phyloP scores from a whole-genome alignment of 2,329 filamentous ascomycete species.

The Acrodontium crateriforme region DNA sequence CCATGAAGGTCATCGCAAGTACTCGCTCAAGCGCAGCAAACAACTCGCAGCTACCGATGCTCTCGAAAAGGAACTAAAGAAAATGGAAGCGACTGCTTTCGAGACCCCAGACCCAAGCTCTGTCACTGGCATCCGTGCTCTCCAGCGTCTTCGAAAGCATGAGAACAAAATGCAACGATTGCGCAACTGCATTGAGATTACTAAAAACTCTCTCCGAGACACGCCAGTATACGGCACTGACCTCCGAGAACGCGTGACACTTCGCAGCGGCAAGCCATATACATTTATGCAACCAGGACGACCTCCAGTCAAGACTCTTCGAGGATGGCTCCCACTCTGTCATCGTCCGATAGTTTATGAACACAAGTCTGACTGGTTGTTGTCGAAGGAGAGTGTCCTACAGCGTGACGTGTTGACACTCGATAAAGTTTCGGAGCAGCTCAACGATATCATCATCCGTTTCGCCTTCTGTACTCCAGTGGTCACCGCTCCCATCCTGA shows the following conservation, averaged over 20 bases:
- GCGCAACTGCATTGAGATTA: constrained; percentile 15
- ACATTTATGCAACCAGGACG: constrained; percentile 6
- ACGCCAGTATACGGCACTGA: constrained; percentile 19
- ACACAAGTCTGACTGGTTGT: constrained; percentile 14
- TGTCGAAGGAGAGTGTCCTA: constrained; percentile 9
- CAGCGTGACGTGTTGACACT: constrained; percentile 42
- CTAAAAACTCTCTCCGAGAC: constrained; percentile 8
- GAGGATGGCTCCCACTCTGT: constrained; percentile 11
- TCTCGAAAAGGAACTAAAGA: constrained; percentile 10
- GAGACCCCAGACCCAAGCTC: constrained; percentile 12
- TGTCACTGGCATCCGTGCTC: constrained; percentile 12
- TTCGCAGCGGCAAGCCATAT: constrained; percentile 10
- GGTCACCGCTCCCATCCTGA: constrained; percentile 49
- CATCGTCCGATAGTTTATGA: constrained; percentile 12
- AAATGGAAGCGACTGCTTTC: constrained; percentile 7
- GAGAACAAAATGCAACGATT: constrained; percentile 15
- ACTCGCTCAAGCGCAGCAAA: constrained; percentile 9
- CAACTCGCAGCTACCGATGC: constrained; percentile 10
- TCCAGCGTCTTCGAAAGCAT: constrained; percentile 12
- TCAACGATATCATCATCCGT: constrained; percentile 66
- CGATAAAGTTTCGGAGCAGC: constrained; percentile 53
- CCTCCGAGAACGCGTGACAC: constrained; percentile 15
- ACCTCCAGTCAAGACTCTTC: constrained; percentile 4
- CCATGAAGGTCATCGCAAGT: constrained; percentile 9
- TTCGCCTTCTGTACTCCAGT: constrained; percentile 89